Evolutionary conservation across 2,329 filamentous ascomycete species (phyloP).

Genomic region (Uncinocarpus reesii): DNA sequence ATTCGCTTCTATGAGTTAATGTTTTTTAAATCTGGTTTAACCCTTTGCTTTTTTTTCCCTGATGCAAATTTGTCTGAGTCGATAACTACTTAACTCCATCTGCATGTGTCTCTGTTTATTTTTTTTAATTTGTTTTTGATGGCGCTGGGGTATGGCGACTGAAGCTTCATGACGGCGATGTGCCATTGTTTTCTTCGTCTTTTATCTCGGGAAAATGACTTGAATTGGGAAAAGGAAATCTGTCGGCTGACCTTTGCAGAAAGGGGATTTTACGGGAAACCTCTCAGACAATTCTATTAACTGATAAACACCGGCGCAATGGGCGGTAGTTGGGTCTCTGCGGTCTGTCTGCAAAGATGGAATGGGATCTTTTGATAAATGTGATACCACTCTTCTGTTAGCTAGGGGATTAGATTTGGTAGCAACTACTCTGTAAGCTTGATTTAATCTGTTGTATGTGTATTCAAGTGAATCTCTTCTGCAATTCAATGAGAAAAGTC

Average conservation of each 20-base stretch:
- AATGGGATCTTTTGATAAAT: not conserved
- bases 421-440: no score
- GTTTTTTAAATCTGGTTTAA: not conserved
- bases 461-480: no score
- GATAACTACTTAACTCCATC: not conserved
- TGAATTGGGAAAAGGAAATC: not conserved
- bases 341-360: not conserved
- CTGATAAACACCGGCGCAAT: slow-evolving; percentile 2
- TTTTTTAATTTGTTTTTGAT: not conserved
- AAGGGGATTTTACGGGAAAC: no score
- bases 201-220: not conserved
- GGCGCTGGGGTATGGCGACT: not conserved
- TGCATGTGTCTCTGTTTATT: not conserved
- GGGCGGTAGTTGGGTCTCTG: not conserved
- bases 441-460: no score
- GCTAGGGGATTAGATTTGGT: no score
- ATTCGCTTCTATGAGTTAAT: not conserved
- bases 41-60: not conserved
- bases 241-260: no score
- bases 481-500: no score
- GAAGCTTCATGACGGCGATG: not conserved
- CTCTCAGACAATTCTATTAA: not conserved
- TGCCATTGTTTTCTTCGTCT: not conserved
- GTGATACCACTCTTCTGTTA: no score
- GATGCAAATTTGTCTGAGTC: not conserved